These are phyloP conservation scores for Helotiales sp. DNA, from an alignment of 2,329 filamentous ascomycete species.

Conservation along the genomic window DNA sequence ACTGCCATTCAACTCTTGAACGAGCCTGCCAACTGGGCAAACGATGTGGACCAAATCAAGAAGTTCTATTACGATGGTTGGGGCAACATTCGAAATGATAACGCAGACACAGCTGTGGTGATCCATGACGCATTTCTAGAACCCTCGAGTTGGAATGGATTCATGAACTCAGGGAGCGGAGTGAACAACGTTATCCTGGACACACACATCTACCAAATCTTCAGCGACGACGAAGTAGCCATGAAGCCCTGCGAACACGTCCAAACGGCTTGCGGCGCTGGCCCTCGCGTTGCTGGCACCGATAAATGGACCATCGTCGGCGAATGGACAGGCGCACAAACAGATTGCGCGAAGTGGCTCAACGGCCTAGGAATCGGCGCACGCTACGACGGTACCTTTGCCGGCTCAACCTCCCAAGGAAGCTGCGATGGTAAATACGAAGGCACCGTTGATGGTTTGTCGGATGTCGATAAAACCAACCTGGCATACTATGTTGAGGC, in stretches of 20 bases:
- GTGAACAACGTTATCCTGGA: slow-evolving; percentile 42
- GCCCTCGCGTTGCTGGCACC: slow-evolving; percentile 34
- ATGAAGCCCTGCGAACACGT: slow-evolving; percentile 43
- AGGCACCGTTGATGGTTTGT: slow-evolving; percentile 42
- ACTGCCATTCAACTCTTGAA: slow-evolving; percentile 45
- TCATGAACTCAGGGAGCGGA: slow-evolving; percentile 51
- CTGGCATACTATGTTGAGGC: slow-evolving; percentile 44
- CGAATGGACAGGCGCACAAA: slow-evolving; percentile 45
- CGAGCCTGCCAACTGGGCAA: slow-evolving; percentile 38
- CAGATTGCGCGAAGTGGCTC: slow-evolving; percentile 45
- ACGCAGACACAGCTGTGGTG: slow-evolving; percentile 50
- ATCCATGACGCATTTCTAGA: slow-evolving; percentile 59
- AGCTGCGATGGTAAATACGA: slow-evolving; percentile 45
- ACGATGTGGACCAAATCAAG: slow-evolving; percentile 37
- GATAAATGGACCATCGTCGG: slow-evolving; percentile 41
- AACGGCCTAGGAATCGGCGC: slow-evolving; percentile 61
- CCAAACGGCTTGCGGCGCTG: slow-evolving; percentile 40
- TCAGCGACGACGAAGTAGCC: slow-evolving; percentile 36
- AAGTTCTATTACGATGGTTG: slow-evolving; percentile 53
- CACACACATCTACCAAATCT: slow-evolving; percentile 46
- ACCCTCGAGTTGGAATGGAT: slow-evolving; percentile 60
- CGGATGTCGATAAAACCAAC: slow-evolving; percentile 38
- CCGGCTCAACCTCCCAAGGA: slow-evolving; percentile 33
- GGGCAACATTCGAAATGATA: slow-evolving; percentile 44
- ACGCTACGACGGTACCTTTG: slow-evolving; percentile 45